These are phyloP conservation scores for Colletotrichum tropicale DNA, from an alignment of 2,329 filamentous ascomycete species.

Conservation along the genomic window DNA sequence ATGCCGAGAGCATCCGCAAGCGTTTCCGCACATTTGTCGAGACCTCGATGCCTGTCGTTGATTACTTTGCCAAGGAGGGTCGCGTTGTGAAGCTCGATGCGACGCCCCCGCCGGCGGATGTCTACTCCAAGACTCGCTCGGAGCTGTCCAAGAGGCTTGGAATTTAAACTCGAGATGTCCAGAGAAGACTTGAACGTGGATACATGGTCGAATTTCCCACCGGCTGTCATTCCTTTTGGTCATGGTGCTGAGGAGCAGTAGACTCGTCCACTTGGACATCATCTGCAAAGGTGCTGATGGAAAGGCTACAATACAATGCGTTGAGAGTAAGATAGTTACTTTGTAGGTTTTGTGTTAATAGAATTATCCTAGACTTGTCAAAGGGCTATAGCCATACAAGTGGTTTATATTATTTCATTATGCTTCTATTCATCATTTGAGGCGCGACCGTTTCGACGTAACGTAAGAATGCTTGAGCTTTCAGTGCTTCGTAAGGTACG, in stretches of 20 bases:
- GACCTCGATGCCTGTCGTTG: conserved; percentile 96
- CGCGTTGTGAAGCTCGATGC: conserved; percentile 84
- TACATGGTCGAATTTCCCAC: neutral
- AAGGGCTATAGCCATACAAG: neutral
- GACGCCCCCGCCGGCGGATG: conserved; percentile 66
- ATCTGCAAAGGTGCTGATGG: neutral
- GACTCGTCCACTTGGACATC: neutral
- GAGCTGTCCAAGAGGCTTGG: conserved; percentile 56
- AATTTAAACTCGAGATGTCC: neutral
- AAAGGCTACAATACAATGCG: neutral
- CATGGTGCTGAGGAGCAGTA: neutral
- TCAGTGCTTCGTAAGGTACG: neutral
- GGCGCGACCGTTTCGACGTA: neutral
- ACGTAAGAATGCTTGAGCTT: neutral
- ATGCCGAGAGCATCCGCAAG: conserved; percentile 94
- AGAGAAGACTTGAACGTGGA: neutral
- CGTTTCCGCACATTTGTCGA: conserved; percentile 93
- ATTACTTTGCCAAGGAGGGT: conserved; percentile 77
- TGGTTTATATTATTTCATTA: neutral
- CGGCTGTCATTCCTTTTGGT: neutral
- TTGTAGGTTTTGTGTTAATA: neutral
- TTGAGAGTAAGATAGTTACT: neutral
- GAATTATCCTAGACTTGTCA: neutral
- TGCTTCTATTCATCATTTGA: neutral
- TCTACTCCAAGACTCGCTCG: conserved; percentile 58